Conservation (phyloP, 805 yeast species). For the Alloascoidea africana region DNA sequence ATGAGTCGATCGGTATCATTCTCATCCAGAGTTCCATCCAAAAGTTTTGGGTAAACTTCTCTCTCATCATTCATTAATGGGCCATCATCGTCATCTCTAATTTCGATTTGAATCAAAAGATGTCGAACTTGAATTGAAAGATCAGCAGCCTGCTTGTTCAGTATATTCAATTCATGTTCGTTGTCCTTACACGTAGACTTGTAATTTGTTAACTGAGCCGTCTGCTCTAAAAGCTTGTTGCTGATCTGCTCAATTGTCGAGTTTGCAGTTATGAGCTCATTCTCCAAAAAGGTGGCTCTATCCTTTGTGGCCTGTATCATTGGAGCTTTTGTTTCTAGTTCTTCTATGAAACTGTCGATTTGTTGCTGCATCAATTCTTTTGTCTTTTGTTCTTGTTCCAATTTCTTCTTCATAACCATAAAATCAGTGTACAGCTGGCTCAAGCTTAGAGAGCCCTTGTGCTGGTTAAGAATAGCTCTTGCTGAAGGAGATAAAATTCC, state of each 20-base stretch:
- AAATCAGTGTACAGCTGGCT: slow-evolving; percentile 54
- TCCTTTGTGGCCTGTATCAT: slow-evolving; percentile 50
- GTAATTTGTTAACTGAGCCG: slow-evolving; percentile 16
- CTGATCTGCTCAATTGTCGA: slow-evolving; percentile 28
- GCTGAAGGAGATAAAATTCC: slow-evolving; percentile 39
- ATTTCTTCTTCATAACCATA: slow-evolving; percentile 45
- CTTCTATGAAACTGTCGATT: slow-evolving; percentile 55
- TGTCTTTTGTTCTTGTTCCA: slow-evolving; percentile 54
- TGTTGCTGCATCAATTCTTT: slow-evolving; percentile 58
- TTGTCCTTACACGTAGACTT: slow-evolving; percentile 19
- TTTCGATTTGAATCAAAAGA: slow-evolving; percentile 48
- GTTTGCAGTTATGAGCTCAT: slow-evolving; percentile 38
- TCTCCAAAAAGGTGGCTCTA: slow-evolving; percentile 39
- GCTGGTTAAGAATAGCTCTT: slow-evolving; percentile 30
- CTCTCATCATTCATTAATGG: slow-evolving; percentile 55
- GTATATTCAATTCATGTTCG: slow-evolving; percentile 15
- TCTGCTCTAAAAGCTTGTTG: slow-evolving; percentile 21
- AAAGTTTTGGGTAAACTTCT: slow-evolving; percentile 42
- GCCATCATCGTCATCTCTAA: slow-evolving; percentile 36
- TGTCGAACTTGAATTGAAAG: slow-evolving; percentile 72
- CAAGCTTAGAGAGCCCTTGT: slow-evolving; percentile 37
- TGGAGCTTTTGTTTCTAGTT: slow-evolving; percentile 70
- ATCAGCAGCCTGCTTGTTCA: slow-evolving; percentile 50
- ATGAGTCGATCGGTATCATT: slow-evolving; percentile 58
- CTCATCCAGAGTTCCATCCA: slow-evolving; percentile 17